Conservation (phyloP, 805 yeast genomes). For the Myxozyma nipponensis region DNA sequence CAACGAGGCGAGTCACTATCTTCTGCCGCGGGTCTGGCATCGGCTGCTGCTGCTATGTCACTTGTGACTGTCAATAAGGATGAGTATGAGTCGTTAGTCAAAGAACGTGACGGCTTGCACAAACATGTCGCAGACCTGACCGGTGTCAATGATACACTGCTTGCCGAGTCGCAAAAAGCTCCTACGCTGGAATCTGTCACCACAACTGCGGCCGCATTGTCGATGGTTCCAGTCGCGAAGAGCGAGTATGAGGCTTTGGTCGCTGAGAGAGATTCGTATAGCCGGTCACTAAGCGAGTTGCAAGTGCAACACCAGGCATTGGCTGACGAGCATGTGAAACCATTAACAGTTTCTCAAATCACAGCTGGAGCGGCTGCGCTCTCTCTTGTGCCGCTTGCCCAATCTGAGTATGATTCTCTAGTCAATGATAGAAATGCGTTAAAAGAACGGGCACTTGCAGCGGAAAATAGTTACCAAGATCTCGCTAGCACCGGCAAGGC, state of each 20-base stretch:
- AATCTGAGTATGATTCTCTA: constrained; percentile 5
- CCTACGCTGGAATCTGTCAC: constrained; percentile 6
- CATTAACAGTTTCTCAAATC: background rate
- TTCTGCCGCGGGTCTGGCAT: background rate
- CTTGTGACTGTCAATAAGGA: background rate
- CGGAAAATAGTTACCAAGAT: no score
- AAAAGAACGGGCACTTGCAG: background rate
- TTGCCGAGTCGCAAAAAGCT: background rate
- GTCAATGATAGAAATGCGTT: background rate
- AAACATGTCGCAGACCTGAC: background rate
- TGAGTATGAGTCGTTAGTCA: background rate
- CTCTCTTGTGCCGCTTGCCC: constrained; percentile 2
- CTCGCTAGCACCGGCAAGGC: background rate
- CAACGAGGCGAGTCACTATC: background rate
- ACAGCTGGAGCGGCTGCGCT: background rate
- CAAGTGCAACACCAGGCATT: background rate
- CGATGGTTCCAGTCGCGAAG: constrained; percentile 29
- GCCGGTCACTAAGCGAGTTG: background rate
- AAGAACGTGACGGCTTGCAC: background rate
- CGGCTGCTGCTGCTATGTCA: constrained; percentile 3
- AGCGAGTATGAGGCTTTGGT: constrained; percentile 26
- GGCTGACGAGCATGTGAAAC: background rate
- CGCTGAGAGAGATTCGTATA: background rate
- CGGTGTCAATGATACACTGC: background rate
- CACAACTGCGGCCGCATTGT: constrained; percentile 20